Evolutionary conservation across 441 rosid genomes (phyloP).

Genomic region (Adansonia madagascariensis): DNA sequence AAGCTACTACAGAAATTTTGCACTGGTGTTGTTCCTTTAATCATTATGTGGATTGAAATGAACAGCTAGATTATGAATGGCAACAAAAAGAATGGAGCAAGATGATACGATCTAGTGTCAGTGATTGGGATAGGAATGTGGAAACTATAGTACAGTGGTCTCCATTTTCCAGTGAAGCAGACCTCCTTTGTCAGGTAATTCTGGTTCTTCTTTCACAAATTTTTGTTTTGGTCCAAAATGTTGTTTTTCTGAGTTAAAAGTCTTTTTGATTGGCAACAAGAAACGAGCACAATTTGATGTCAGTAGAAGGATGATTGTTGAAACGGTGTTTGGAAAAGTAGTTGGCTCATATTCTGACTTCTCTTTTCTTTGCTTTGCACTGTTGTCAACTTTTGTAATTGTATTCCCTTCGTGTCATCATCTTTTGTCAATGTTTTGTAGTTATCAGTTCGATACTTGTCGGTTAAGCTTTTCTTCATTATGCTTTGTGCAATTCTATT

Average conservation of each 20-base stretch:
- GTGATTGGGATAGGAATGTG: constrained; percentile 72
- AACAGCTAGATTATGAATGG: constrained; percentile 79
- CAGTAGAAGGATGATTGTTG: constrained; percentile 1
- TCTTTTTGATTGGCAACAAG: not conserved
- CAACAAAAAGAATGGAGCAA: constrained; percentile 60
- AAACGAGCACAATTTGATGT: not conserved
- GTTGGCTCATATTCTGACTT: not conserved
- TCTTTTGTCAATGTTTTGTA: not conserved
- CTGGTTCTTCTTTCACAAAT: not conserved
- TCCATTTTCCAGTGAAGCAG: constrained; percentile 72
- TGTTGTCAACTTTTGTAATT: not conserved
- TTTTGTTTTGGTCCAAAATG: not conserved
- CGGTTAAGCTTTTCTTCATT: not conserved
- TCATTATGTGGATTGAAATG: constrained; percentile 29
- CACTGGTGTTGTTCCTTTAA: not conserved
- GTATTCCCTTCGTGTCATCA: not conserved
- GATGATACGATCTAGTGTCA: constrained; percentile 50
- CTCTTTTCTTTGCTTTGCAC: not conserved
- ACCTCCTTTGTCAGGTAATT: constrained; percentile 80
- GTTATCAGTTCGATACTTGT: not conserved
- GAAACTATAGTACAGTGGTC: constrained; percentile 84
- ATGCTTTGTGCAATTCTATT: not conserved
- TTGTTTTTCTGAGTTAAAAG: constrained; percentile 2
- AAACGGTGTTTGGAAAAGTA: not conserved
- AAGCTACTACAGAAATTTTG: not conserved